phyloP scores from a whole-genome alignment of 2,329 filamentous ascomycete genomes.

The Ploettnerulaceae sp. region DNA sequence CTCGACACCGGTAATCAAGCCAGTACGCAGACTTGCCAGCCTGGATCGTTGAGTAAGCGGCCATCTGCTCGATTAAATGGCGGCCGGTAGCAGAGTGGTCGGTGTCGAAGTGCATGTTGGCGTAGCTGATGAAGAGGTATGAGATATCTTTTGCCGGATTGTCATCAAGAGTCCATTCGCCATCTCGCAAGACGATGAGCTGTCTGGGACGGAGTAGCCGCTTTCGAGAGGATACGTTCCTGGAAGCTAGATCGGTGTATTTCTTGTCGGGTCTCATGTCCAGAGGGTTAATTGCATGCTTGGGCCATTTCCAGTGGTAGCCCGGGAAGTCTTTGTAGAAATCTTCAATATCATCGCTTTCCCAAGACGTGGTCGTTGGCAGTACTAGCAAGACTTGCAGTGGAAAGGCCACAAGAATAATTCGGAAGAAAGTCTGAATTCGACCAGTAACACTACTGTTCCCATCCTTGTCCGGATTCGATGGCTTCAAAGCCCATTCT shows the following conservation, averaged over 20 bases:
- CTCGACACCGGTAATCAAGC: constrained; percentile 14
- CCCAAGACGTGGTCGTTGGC: constrained; percentile 18
- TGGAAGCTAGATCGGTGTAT: neutral
- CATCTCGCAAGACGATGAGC: constrained; percentile 7
- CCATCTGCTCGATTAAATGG: constrained; percentile 5
- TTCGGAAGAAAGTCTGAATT: constrained; percentile 10
- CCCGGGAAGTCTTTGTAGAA: constrained; percentile 26
- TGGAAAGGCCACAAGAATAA: constrained; percentile 22
- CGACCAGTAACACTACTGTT: constrained; percentile 13
- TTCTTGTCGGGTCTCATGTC: constrained; percentile 17
- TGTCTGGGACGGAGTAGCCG: constrained; percentile 10
- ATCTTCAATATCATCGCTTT: constrained; percentile 18
- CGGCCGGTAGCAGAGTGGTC: constrained; percentile 7
- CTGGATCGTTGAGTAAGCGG: neutral
- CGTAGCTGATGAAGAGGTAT: constrained; percentile 16
- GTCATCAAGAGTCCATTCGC: constrained; percentile 7
- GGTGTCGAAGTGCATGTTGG: constrained; percentile 13
- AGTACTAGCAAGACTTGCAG: constrained; percentile 24
- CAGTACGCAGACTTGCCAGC: constrained; percentile 13
- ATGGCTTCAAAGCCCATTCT: constrained; percentile 23
- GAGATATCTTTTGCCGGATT: constrained; percentile 3
- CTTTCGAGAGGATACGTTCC: neutral
- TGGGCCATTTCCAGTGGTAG: constrained; percentile 29
- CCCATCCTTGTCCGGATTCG: constrained; percentile 12
- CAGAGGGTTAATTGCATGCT: constrained; percentile 27